Evolutionary conservation across 116 monocot genomes (phyloP).

Genomic region (Papilionanthe hybrid): DNA sequence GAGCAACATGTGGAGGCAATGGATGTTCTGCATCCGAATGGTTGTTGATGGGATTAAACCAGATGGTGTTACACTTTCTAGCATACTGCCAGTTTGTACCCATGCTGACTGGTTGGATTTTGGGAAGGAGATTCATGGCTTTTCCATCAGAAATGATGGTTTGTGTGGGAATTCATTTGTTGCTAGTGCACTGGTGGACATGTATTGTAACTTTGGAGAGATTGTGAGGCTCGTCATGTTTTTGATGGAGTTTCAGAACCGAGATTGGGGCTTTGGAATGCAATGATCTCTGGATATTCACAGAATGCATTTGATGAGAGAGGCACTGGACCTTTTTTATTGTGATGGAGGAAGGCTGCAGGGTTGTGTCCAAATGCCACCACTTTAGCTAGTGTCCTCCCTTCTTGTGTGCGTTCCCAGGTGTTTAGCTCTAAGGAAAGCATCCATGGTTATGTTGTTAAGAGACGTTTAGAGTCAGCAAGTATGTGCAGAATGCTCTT

Average conservation of each 20-base stretch:
- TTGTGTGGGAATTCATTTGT: slow-evolving; percentile 70
- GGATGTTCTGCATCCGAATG: slow-evolving; percentile 28
- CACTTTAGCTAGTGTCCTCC: slow-evolving; percentile 77
- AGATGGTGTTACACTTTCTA: slow-evolving; percentile 59
- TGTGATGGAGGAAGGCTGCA: slow-evolving; percentile 52
- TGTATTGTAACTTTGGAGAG: slow-evolving; percentile 74
- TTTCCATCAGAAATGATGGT: slow-evolving; percentile 42
- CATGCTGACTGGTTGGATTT: slow-evolving; percentile 41
- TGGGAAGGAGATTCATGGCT: slow-evolving; percentile 77
- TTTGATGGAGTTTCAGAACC: slow-evolving; percentile 45
- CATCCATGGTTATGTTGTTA: slow-evolving; percentile 78
- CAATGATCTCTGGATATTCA: slow-evolving; percentile 79
- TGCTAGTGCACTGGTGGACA: slow-evolving; percentile 76
- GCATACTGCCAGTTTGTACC: slow-evolving; percentile 59
- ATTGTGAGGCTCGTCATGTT: slow-evolving; percentile 45
- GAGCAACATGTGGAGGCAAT: slow-evolving; percentile 36
- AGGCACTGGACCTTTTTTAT: slow-evolving; percentile 63
- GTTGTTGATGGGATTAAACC: slow-evolving; percentile 33
- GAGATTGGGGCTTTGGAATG: slow-evolving; percentile 83
- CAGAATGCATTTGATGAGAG: slow-evolving; percentile 58
- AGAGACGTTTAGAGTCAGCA: slow-evolving; percentile 54
- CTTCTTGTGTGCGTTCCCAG: slow-evolving; percentile 60
- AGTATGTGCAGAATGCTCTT: slow-evolving; percentile 84
- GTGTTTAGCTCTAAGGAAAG: slow-evolving; percentile 52
- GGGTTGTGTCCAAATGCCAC: slow-evolving; percentile 66